Evolutionary conservation across 192 early-diverging fungal species (phyloP), one percentile per base, ranked within the genome.

Genomic region (Thamnidium elegans): DNA sequence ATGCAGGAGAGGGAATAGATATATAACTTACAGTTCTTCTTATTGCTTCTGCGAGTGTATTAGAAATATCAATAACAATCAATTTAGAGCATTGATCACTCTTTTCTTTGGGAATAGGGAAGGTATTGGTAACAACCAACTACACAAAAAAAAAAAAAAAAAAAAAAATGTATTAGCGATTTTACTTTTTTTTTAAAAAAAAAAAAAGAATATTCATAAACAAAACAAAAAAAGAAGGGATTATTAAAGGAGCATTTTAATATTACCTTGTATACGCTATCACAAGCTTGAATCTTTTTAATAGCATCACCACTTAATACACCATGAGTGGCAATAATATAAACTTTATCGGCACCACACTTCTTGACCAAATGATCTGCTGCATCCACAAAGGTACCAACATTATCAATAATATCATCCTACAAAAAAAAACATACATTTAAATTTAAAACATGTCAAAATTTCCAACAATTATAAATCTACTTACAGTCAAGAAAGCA

Each of bases 381-480:
- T 15, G 95, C 91, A 62, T 94, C 91, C 68, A 95, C 73, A 72
- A 96, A 96, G n/a, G 94, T 90, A 63, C 88, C 84, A 59, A 90
- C 86, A 17, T 85, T 84, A 69, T 99, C 96, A 70, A 97, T 93
- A 76, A 95, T 92, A 71, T 99, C 95, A 81, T 99, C 95, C 85
- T 75, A 31, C 39, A 64, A 21, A 61, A 32, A 10, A 56, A 39
- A 39, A 39, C 26, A 1, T 34, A 0, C 10, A 10, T 34, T 9
- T n/a, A 32, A 17, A 17, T 32, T 39, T 19, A 4, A 36, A n/a
- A 42, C 11, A 21, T 20, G 21, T 21, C n/a, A 26, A 26, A 26
- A 26, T 3, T 26, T 3, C 26, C 26, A 26, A 26, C 26, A 26
- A 26, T 26, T 34, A 44, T 43, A 2, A 19, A 6, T n/a, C 0